A percentile compares a stretch with the other conserved stretches of the same genome.
Evolutionary conservation across 495 filamentous ascomycete genomes (phyloP).

Genomic region (Hypoxylon fragiforme): DNA sequence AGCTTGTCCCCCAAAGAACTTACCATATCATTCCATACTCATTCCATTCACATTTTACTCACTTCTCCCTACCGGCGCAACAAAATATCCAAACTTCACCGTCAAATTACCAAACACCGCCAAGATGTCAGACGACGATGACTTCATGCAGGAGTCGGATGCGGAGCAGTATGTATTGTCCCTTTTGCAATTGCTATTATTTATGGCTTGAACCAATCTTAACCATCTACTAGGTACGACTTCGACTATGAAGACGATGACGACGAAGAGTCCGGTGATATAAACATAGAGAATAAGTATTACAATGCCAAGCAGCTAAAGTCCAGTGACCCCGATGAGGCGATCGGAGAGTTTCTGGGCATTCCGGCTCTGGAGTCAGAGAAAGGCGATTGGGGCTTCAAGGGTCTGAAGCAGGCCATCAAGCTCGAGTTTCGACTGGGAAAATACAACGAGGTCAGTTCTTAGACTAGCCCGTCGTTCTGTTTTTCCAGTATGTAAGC

Average conservation of each 20-base stretch:
- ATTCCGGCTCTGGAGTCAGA: constrained; percentile 80
- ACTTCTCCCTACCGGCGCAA: no score
- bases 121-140: constrained; percentile 93
- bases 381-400: constrained; percentile 98
- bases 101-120: constrained; percentile 8
- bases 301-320: constrained; percentile 99
- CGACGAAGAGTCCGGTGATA: constrained; percentile 82
- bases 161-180: constrained; percentile 68
- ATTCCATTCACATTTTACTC: no score
- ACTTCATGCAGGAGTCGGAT: constrained; percentile 98
- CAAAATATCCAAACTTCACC: no score
- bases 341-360: constrained; percentile 86
- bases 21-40: no score
- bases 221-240: constrained; percentile 67
- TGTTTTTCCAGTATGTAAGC: no score
- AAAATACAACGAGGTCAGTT: constrained; percentile 76
- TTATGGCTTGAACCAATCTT: constrained; percentile 9
- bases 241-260: constrained; percentile 94
- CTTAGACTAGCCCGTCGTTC: no score
- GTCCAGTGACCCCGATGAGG: constrained; percentile 79
- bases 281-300: constrained; percentile 99
- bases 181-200: background rate
- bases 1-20: no score
- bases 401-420: constrained; percentile 95
- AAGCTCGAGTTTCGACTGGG: constrained; percentile 92